A percentile compares a stretch with the other conserved stretches of the same genome.
phyloP scores from a whole-genome alignment of 2,329 filamentous ascomycete species.

The Cercospora citrullina region DNA sequence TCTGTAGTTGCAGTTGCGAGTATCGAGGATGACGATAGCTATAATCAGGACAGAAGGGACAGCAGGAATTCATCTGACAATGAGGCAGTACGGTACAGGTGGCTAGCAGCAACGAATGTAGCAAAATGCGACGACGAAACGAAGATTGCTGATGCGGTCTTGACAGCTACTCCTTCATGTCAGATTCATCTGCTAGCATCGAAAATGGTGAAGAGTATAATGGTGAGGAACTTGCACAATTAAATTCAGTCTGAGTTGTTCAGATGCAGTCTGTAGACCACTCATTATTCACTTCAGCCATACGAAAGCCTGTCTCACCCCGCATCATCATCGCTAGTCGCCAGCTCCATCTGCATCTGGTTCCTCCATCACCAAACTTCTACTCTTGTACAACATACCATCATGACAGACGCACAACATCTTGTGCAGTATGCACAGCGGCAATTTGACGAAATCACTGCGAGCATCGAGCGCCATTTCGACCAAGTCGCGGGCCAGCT shows the following conservation, averaged over 20 bases:
- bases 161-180: background rate
- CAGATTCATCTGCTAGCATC: background rate
- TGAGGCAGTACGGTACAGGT: background rate
- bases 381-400: background rate
- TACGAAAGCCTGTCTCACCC: background rate
- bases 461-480: constrained; percentile 77
- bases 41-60: background rate
- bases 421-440: constrained; percentile 39
- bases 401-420: constrained; percentile 41
- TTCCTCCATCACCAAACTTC: background rate
- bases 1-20: background rate
- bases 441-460: constrained; percentile 62
- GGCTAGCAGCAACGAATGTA: background rate
- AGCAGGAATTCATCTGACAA: background rate
- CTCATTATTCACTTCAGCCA: background rate
- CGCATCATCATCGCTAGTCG: background rate
- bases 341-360: background rate
- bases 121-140: background rate
- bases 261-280: background rate
- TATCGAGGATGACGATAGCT: background rate
- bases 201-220: background rate
- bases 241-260: background rate
- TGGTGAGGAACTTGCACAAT: background rate
- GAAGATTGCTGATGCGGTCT: background rate
- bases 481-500: constrained; percentile 71